Evolutionary conservation across 179 eudicot species (phyloP).

Genomic region (Camellia oleifera): DNA sequence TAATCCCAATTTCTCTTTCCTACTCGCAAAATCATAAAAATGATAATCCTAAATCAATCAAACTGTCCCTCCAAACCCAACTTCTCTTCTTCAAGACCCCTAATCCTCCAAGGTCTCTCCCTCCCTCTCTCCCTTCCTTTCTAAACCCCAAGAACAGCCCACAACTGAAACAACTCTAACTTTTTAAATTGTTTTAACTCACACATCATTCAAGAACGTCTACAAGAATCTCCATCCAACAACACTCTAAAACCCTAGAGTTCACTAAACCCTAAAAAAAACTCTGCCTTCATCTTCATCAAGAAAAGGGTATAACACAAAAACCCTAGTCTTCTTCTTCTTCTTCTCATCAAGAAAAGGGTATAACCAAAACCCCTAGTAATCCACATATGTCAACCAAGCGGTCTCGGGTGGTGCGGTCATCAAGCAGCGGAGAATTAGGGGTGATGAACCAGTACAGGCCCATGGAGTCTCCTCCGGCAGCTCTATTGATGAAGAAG

Average conservation of each 20-base stretch:
- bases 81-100: too few relatives aligned
- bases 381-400: neutral
- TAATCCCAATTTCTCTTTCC: too few relatives aligned
- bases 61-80: neutral
- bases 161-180: too few relatives aligned
- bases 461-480: neutral
- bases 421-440: slow-evolving; percentile 3
- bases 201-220: too few relatives aligned
- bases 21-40: too few relatives aligned
- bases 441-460: neutral
- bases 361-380: neutral
- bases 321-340: neutral
- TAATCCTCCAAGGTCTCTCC: neutral
- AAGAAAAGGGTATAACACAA: neutral
- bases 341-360: neutral
- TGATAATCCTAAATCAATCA: neutral
- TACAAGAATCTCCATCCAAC: too few relatives aligned
- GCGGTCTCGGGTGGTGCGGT: neutral
- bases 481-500: neutral
- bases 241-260: neutral
- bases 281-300: too few relatives aligned
- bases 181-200: too few relatives aligned
- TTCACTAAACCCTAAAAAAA: neutral
- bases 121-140: neutral
- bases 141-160: too few relatives aligned